Evolutionary conservation across 495 filamentous ascomycete species (phyloP).

Genomic region (Wilcoxina mikolae): DNA sequence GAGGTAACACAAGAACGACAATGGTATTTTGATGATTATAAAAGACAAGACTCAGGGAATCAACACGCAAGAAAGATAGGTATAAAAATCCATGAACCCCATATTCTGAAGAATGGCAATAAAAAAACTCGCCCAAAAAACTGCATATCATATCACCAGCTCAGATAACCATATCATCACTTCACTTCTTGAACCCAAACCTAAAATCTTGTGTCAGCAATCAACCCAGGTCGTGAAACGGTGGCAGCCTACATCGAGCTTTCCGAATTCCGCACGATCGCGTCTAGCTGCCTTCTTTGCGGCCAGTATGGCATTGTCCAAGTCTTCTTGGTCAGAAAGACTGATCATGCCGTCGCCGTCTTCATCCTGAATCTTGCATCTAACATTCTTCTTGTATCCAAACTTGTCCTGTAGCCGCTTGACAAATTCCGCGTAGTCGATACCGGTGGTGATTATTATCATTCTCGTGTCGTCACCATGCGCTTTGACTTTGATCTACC

Average conservation of each 20-base stretch:
- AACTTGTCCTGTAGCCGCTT: constrained; percentile 74
- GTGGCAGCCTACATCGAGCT: constrained; percentile 62
- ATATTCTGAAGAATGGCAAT: neutral
- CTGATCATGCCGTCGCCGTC: constrained; percentile 91
- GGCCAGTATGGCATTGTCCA: constrained; percentile 63
- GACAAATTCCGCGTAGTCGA: constrained; percentile 64
- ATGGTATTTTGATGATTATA: no score
- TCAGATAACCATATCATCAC: neutral
- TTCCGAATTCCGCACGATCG: constrained; percentile 70
- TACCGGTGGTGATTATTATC: constrained; percentile 61
- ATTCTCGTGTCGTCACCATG: constrained; percentile 88
- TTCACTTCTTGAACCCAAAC: constrained; percentile 51
- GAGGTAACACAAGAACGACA: no score
- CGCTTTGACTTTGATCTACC: constrained; percentile 69
- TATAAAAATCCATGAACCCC: constrained; percentile 3
- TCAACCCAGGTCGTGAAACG: neutral
- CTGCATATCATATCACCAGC: neutral
- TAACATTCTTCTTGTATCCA: constrained; percentile 49
- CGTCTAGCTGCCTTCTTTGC: constrained; percentile 53
- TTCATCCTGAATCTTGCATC: constrained; percentile 72
- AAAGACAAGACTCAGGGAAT: neutral
- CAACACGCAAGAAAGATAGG: neutral
- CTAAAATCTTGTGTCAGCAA: constrained; percentile 31
- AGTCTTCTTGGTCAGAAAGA: constrained; percentile 89
- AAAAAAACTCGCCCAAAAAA: neutral